These are phyloP conservation scores for Crithidia brevicula DNA, from an alignment of 208 protist genomes.

Conservation along the genomic window DNA sequence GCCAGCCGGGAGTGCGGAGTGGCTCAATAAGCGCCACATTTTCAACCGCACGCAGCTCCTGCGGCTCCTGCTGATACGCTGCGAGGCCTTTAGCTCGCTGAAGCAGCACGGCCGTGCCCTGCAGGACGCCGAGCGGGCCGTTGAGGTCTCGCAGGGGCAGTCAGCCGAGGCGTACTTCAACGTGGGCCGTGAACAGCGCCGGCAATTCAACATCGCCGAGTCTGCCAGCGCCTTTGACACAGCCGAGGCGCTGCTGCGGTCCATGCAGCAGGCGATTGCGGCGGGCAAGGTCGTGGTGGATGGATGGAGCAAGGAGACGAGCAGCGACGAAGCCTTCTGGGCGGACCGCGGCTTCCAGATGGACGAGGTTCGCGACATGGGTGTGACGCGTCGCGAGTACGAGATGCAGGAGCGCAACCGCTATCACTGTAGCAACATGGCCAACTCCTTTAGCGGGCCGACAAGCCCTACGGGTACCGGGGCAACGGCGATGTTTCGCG, in stretches of 20 bases:
- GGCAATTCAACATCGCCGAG: slow-evolving; percentile 55
- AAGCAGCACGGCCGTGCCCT: slow-evolving; percentile 66
- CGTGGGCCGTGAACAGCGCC: slow-evolving; percentile 62
- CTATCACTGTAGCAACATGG: neutral
- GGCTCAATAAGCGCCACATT: slow-evolving; percentile 18
- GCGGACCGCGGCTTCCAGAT: slow-evolving; percentile 63
- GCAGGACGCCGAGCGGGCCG: slow-evolving; percentile 58
- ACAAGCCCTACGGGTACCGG: neutral
- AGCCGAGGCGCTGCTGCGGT: slow-evolving; percentile 54
- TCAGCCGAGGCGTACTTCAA: slow-evolving; percentile 75
- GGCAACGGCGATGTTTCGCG: neutral
- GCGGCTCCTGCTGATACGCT: slow-evolving; percentile 73
- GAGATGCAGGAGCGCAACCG: slow-evolving; percentile 46
- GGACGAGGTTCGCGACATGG: slow-evolving; percentile 45
- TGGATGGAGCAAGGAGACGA: slow-evolving; percentile 33
- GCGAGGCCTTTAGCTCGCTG: slow-evolving; percentile 58
- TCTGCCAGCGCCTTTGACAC: slow-evolving; percentile 66
- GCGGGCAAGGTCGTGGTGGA: slow-evolving; percentile 25
- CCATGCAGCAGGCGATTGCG: slow-evolving; percentile 36
- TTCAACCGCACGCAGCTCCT: slow-evolving; percentile 70
- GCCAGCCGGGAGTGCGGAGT: slow-evolving; percentile 15
- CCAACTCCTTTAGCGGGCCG: slow-evolving; percentile 9
- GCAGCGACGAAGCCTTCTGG: slow-evolving; percentile 71
- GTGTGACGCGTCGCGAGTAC: slow-evolving; percentile 46
- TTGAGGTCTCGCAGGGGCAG: slow-evolving; percentile 52